phyloP scores from a whole-genome alignment of 139 green algal genomes.

The Picochlorum costavermella region DNA sequence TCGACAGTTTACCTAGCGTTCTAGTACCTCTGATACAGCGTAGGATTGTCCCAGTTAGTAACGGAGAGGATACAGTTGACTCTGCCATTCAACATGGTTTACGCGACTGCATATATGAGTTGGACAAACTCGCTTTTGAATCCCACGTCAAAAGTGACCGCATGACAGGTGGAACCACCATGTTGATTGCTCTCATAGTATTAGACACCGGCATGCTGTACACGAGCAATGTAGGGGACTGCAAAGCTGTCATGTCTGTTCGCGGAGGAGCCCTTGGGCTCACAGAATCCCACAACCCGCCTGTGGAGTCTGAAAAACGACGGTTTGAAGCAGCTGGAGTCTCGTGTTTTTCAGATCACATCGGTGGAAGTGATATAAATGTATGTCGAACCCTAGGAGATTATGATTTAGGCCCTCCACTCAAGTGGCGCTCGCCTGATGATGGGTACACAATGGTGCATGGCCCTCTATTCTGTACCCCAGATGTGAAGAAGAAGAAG shows the following conservation, averaged over 20 bases:
- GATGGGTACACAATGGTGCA: neutral
- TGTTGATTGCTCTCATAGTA: slow-evolving; percentile 12
- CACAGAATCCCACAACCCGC: slow-evolving; percentile 28
- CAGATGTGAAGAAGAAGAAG: slow-evolving; percentile 11
- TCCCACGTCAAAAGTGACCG: slow-evolving; percentile 1
- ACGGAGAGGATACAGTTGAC: neutral
- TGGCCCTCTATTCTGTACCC: slow-evolving; percentile 22
- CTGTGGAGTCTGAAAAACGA: slow-evolving; percentile 15
- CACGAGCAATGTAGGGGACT: slow-evolving; percentile 32
- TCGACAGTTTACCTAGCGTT: neutral
- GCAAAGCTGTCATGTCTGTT: slow-evolving; percentile 21
- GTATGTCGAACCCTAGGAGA: slow-evolving; percentile 32
- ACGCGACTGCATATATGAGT: neutral
- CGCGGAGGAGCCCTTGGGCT: slow-evolving; percentile 19
- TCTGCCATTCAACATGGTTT: slow-evolving; percentile 9
- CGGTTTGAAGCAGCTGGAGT: slow-evolving; percentile 22
- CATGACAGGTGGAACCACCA: slow-evolving; percentile 25
- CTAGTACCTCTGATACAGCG: neutral
- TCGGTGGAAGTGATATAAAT: slow-evolving; percentile 28
- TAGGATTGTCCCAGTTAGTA: neutral
- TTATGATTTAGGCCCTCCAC: slow-evolving; percentile 29
- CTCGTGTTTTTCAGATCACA: slow-evolving; percentile 25
- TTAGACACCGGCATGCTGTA: slow-evolving; percentile 9
- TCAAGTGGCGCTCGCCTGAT: slow-evolving; percentile 22
- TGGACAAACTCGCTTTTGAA: slow-evolving; percentile 23